Percentiles rank a stretch among this genome's conserved stretches.
These are phyloP conservation scores for Gomphus sp. DNA, from an alignment of 1,284 basidiomycete genomes.

Conservation along the genomic window DNA sequence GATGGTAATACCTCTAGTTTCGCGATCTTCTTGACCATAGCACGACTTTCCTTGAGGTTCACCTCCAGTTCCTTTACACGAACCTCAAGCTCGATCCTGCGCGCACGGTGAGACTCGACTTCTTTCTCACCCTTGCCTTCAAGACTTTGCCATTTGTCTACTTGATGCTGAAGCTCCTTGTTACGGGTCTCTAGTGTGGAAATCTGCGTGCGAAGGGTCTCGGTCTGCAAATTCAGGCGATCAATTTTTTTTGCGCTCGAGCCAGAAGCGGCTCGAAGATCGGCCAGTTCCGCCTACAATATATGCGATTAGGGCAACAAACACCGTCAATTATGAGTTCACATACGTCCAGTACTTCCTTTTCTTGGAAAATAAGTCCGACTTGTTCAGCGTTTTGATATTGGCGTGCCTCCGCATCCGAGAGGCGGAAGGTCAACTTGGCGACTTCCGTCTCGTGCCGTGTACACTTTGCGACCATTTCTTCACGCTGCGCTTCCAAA, in stretches of 20 bases:
- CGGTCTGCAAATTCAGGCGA: slow-evolving; percentile 46
- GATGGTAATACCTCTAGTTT: slow-evolving; percentile 14
- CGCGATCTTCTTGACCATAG: slow-evolving; percentile 18
- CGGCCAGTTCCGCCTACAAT: slow-evolving; percentile 23
- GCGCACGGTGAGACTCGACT: slow-evolving; percentile 43
- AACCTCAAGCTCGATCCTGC: slow-evolving; percentile 46
- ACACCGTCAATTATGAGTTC: background rate
- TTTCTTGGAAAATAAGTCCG: slow-evolving; percentile 28
- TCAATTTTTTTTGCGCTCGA: slow-evolving; percentile 42
- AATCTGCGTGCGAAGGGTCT: slow-evolving; percentile 42
- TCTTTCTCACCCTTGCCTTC: slow-evolving; percentile 56
- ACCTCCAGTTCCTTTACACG: slow-evolving; percentile 39
- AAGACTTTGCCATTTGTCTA: slow-evolving; percentile 57
- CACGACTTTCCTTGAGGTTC: slow-evolving; percentile 27
- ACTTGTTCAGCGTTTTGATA: slow-evolving; percentile 22
- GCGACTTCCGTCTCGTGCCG: slow-evolving; percentile 14
- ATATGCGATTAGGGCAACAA: background rate
- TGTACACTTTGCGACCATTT: slow-evolving; percentile 17
- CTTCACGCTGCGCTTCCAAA: slow-evolving; percentile 22
- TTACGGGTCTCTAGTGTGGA: slow-evolving; percentile 45
- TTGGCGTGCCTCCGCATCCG: slow-evolving; percentile 25
- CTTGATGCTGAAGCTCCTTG: slow-evolving; percentile 50
- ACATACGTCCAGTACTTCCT: slow-evolving; percentile 35
- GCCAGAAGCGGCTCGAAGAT: slow-evolving; percentile 30
- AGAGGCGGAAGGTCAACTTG: slow-evolving; percentile 26